A percentile compares a stretch with the other conserved stretches of the same genome.
Evolutionary conservation across 805 yeast species (phyloP).

Genomic region (Metschnikowia borealis): DNA sequence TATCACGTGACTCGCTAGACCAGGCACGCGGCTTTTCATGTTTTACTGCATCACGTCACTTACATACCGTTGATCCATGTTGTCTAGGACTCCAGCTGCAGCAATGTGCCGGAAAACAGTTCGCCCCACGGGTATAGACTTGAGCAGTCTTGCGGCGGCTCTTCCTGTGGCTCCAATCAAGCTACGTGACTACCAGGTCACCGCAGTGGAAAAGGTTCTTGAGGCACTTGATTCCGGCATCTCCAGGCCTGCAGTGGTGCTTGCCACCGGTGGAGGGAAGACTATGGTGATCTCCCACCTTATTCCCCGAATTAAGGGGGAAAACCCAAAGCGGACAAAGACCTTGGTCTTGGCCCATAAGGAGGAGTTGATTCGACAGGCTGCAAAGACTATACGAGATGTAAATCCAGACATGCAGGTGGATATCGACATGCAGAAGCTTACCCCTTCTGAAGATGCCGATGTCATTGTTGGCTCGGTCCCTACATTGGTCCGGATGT

Average conservation of each 20-base stretch:
- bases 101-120: too few species aligned
- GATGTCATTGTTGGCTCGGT: conserved; percentile 79
- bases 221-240: conserved; percentile 43
- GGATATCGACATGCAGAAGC: conserved; percentile 66
- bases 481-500: conserved; percentile 49
- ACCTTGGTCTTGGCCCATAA: conserved; percentile 74
- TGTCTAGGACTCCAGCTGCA: too few species aligned
- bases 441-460: conserved; percentile 38
- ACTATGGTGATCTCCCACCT: conserved; percentile 71
- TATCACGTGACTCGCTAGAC: too few species aligned
- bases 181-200: conserved; percentile 59
- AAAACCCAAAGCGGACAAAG: conserved; percentile 17
- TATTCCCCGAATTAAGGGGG: conserved; percentile 41
- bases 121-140: background rate
- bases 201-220: conserved; percentile 59
- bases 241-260: conserved; percentile 68
- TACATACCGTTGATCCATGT: too few species aligned
- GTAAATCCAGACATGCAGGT: conserved; percentile 51
- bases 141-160: background rate
- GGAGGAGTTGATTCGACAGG: conserved; percentile 73
- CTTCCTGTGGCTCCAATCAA: background rate
- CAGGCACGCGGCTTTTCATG: too few species aligned
- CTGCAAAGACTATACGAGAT: conserved; percentile 45
- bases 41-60: too few species aligned
- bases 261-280: conserved; percentile 95